Percentiles rank a stretch among this genome's conserved stretches.
These are phyloP conservation scores for Elsinoe necatrix DNA, from an alignment of 2,329 filamentous ascomycete genomes.

Conservation along the genomic window DNA sequence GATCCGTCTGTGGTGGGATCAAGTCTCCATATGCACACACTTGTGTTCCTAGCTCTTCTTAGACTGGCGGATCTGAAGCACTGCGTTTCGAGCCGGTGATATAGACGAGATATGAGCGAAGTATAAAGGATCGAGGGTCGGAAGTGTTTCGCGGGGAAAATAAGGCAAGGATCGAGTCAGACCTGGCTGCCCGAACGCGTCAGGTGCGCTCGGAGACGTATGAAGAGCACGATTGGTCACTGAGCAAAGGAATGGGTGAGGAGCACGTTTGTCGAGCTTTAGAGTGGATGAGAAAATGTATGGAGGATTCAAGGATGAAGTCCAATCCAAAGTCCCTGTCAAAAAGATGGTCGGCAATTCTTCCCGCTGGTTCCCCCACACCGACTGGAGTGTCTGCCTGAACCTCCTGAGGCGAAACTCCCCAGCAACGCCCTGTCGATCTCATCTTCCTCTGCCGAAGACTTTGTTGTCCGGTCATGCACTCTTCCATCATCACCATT, in stretches of 20 bases:
- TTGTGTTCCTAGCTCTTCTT: neutral
- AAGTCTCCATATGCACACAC: neutral
- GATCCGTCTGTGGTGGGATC: neutral
- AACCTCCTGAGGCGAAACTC: neutral
- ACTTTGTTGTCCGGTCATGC: neutral
- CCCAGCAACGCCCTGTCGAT: neutral
- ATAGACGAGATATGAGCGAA: neutral
- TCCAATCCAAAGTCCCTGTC: neutral
- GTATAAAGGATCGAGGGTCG: neutral
- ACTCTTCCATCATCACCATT: neutral
- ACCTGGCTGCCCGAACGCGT: neutral
- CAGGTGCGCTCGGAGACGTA: neutral
- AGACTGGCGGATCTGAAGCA: neutral
- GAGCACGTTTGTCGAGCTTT: neutral
- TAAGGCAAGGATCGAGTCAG: neutral
- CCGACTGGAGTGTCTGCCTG: neutral
- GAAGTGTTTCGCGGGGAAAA: neutral
- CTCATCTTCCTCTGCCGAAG: neutral
- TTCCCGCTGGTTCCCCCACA: neutral
- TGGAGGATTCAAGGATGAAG: constrained; percentile 2
- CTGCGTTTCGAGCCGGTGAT: neutral
- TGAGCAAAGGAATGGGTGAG: neutral
- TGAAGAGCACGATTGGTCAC: neutral
- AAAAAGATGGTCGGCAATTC: neutral
- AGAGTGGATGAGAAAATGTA: neutral